These are phyloP conservation scores for Schizopora paradoxa DNA, from an alignment of 1,284 basidiomycete genomes.

Conservation along the genomic window DNA sequence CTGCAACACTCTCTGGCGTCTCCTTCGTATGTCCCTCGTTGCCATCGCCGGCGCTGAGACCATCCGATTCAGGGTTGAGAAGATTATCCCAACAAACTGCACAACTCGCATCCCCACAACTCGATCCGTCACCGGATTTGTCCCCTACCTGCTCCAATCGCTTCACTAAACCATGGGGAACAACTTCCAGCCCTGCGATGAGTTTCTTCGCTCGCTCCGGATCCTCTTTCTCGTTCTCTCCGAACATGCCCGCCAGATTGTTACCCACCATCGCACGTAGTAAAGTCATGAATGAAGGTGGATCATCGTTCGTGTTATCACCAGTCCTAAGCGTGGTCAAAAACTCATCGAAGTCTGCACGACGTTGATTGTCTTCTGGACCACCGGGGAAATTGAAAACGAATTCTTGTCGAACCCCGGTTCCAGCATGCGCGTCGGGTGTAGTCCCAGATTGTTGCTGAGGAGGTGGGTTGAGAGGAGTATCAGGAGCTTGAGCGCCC, in stretches of 20 bases:
- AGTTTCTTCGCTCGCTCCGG: constrained; percentile 58
- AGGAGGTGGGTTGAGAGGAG: too few species aligned
- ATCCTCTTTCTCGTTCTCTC: constrained; percentile 49
- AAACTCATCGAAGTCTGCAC: too few species aligned
- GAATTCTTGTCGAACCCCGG: too few species aligned
- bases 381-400: too few species aligned
- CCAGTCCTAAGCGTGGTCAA: too few species aligned
- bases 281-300: neutral
- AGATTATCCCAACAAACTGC: constrained; percentile 72
- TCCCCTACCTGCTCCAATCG: constrained; percentile 56
- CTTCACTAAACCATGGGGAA: constrained; percentile 60
- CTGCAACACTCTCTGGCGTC: constrained; percentile 18
- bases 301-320: too few species aligned
- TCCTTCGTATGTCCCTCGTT: constrained; percentile 25
- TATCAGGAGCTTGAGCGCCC: too few species aligned
- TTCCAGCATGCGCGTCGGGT: too few species aligned
- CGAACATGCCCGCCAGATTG: constrained; percentile 17
- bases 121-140: constrained; percentile 31
- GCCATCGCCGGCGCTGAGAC: constrained; percentile 25
- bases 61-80: constrained; percentile 45
- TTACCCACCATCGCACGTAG: neutral
- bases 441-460: too few species aligned
- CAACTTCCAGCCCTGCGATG: constrained; percentile 57
- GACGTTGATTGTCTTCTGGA: too few species aligned
- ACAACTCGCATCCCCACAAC: constrained; percentile 46